Percentiles rank a stretch among this genome's conserved stretches.
phyloP scores from a whole-genome alignment of 768 basidiomycete species.

The Tylopilus sp. region DNA sequence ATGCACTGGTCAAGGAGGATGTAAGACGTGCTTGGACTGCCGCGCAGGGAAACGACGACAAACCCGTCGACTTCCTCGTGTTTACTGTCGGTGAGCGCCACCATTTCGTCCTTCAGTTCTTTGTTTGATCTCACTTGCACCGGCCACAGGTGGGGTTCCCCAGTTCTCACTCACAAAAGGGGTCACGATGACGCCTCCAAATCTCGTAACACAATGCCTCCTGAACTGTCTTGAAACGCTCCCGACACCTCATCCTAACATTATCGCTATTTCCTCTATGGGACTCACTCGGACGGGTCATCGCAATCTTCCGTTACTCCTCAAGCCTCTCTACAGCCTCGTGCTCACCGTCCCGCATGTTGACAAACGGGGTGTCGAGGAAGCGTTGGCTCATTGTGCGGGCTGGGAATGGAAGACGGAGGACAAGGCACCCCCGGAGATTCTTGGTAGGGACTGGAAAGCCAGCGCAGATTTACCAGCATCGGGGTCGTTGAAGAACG shows the following conservation, averaged over 20 bases:
- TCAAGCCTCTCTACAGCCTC: constrained; percentile 49
- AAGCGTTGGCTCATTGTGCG: constrained; percentile 42
- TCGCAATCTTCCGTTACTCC: constrained; percentile 40
- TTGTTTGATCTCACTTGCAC: not conserved
- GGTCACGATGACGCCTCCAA: constrained; percentile 42
- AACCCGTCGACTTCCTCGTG: constrained; percentile 49
- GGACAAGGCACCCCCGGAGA: constrained; percentile 42
- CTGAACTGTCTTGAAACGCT: constrained; percentile 55
- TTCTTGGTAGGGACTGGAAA: constrained; percentile 47
- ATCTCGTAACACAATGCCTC: constrained; percentile 58
- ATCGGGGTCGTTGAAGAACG: constrained; percentile 40
- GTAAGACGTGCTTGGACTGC: constrained; percentile 51
- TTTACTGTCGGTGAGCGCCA: constrained; percentile 56
- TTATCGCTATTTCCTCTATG: constrained; percentile 51
- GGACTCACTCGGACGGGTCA: constrained; percentile 50
- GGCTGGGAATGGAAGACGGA: constrained; percentile 51
- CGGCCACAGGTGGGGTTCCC: constrained; percentile 26
- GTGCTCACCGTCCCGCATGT: constrained; percentile 45
- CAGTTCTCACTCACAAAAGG: constrained; percentile 48
- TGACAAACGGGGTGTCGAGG: constrained; percentile 63
- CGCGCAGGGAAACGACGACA: constrained; percentile 23
- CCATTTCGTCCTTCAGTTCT: not conserved
- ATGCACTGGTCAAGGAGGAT: constrained; percentile 53
- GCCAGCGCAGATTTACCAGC: constrained; percentile 33
- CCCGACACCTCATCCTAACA: constrained; percentile 43